Conservation (phyloP, 495 filamentous ascomycete genomes). For the Xylaria scruposa region DNA sequence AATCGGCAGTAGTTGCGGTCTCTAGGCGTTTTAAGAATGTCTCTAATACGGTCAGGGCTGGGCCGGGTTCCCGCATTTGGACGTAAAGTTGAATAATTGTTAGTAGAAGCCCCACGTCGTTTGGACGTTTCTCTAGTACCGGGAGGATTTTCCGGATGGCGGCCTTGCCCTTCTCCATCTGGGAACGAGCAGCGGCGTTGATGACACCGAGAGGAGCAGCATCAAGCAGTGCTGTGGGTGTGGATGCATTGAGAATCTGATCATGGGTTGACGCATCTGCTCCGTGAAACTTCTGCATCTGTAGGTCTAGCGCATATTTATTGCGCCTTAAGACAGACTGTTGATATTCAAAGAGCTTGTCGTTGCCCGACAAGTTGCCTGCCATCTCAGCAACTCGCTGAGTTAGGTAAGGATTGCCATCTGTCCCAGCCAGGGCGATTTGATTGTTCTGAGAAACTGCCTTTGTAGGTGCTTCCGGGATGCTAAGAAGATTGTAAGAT, state of each 20-base stretch:
- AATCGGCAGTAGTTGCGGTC: slow-evolving; percentile 60
- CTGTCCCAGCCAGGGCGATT: slow-evolving; percentile 61
- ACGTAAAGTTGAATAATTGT: slow-evolving; percentile 88
- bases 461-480: slow-evolving; percentile 78
- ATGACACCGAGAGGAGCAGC: slow-evolving; percentile 73
- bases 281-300: slow-evolving; percentile 77
- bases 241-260: slow-evolving; percentile 55
- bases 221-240: slow-evolving; percentile 61
- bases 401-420: slow-evolving; percentile 77
- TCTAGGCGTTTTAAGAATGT: slow-evolving; percentile 76
- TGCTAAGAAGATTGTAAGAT: slow-evolving; percentile 57
- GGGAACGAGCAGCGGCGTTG: slow-evolving; percentile 78
- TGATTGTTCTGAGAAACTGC: slow-evolving; percentile 82
- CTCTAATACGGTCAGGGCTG: slow-evolving; percentile 78
- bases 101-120: slow-evolving; percentile 83
- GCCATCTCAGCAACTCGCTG: slow-evolving; percentile 70
- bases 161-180: slow-evolving; percentile 67
- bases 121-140: slow-evolving; percentile 75
- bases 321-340: slow-evolving; percentile 71
- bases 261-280: slow-evolving; percentile 70
- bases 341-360: slow-evolving; percentile 82
- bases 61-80: slow-evolving; percentile 71
- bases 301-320: slow-evolving; percentile 73
- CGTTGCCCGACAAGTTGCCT: slow-evolving; percentile 64
- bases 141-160: slow-evolving; percentile 76